A percentile compares a stretch with the other conserved stretches of the same genome.
Evolutionary conservation across 2,329 filamentous ascomycete species (phyloP).

Genomic region (Apiospora arundinis): DNA sequence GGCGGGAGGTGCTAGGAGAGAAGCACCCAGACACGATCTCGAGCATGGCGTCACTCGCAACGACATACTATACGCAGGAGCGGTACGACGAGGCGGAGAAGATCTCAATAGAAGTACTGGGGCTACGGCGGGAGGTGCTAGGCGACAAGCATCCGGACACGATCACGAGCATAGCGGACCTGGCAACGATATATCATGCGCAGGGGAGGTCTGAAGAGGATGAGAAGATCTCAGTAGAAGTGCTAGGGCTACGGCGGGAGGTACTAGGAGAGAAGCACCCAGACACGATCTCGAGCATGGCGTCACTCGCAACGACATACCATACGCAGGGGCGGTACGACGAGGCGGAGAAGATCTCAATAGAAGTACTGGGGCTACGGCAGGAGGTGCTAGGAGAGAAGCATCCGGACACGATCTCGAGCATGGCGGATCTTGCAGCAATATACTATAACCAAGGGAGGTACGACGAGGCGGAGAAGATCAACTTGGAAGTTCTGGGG

Average conservation of each 20-base stretch:
- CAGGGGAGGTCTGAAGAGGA: constrained; percentile 24
- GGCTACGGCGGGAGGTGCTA: constrained; percentile 25
- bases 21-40: constrained; percentile 33
- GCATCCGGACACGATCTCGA: background rate
- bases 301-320: too few species aligned
- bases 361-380: background rate
- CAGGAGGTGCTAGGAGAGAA: background rate
- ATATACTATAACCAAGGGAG: background rate
- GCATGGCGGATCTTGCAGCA: background rate
- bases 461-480: background rate
- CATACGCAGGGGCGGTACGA: background rate
- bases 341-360: background rate
- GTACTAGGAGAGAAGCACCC: too few species aligned
- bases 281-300: too few species aligned
- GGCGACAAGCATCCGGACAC: constrained; percentile 36
- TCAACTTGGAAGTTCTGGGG: background rate
- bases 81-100: constrained; percentile 24
- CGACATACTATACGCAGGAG: constrained; percentile 25
- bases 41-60: constrained; percentile 33
- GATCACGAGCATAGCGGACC: constrained; percentile 31
- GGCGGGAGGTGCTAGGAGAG: constrained; percentile 32
- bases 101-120: constrained; percentile 19
- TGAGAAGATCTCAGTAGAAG: constrained; percentile 17
- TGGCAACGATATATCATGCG: constrained; percentile 29
- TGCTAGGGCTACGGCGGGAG: background rate